phyloP scores from a whole-genome alignment of 306 rosid genomes.

The Dalbergia oliveri region DNA sequence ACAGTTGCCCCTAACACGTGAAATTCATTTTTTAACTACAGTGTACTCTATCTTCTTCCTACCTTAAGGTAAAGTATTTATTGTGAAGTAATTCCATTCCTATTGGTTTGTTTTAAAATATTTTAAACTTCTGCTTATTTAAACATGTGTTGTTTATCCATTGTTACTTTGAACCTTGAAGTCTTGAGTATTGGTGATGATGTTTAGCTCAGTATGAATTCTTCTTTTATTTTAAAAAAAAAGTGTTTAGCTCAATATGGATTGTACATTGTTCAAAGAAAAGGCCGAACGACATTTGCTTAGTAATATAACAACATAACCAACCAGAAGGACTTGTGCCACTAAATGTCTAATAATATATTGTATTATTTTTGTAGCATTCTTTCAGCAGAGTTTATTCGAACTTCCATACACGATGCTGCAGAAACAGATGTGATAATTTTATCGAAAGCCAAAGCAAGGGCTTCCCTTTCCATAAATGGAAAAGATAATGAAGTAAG shows the following conservation, averaged over 20 bases:
- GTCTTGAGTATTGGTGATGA: slow-evolving; percentile 23
- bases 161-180: slow-evolving; percentile 15
- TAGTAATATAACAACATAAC: neutral
- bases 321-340: neutral
- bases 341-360: slow-evolving; percentile 48
- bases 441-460: slow-evolving; percentile 82
- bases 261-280: slow-evolving; percentile 10
- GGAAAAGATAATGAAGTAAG: slow-evolving; percentile 87
- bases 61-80: neutral
- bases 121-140: slow-evolving; percentile 12
- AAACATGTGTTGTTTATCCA: slow-evolving; percentile 28
- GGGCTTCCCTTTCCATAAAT: slow-evolving; percentile 73
- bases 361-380: slow-evolving; percentile 83
- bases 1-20: neutral
- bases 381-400: slow-evolving; percentile 97
- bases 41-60: no score
- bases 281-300: neutral
- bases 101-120: slow-evolving; percentile 21
- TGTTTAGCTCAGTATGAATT: slow-evolving; percentile 3
- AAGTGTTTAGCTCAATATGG: neutral
- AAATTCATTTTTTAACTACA: slow-evolving; percentile 7
- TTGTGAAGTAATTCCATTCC: slow-evolving; percentile 25
- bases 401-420: slow-evolving; percentile 78
- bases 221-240: neutral
- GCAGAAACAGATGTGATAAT: slow-evolving; percentile 73